Evolutionary conservation across 352 stramenopile species (phyloP), one percentile per base, ranked within the genome.

Genomic region (Globisporangium perplexum): DNA sequence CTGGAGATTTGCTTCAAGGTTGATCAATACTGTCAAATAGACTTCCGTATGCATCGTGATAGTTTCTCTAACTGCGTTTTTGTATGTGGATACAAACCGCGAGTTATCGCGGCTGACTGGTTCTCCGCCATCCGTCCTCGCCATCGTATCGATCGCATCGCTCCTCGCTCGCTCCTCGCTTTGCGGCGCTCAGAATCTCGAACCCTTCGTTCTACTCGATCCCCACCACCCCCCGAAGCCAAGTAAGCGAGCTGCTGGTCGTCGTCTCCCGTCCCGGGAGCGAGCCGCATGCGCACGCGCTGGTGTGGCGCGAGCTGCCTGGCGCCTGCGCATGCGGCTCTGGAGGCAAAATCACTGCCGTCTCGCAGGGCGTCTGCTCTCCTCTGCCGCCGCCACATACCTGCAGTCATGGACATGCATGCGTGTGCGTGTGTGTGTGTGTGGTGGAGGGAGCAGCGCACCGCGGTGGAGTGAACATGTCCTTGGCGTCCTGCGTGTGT

Each of bases 321-420:
- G 56, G 55, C 55, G 60, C 54, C 28, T 59, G 70, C 58, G 55
- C 66, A 68, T 68, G 79, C 66, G 77, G 55, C 79, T 86, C 70
- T 82, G 79, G 70, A 86, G 77, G 76, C 77, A 75, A 69, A 65
- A 53, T 68, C 68, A 65, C 59, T 56, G 51, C 55, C 65, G 51
- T 50, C 57, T 60, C 49, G 57, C 57, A 60, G 46, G 46, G 46
- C 45, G 59, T 55, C 46, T 26, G 47, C 30, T 24, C 49, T 22
- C 17, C n/a, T 51, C 39, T 53, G 3, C 22, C 58, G 50, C n/a
- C 36, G 65, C 48, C n/a, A n/a, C n/a, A n/a, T n/a, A n/a, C n/a
- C n/a, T n/a, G n/a, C n/a, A n/a, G n/a, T n/a, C n/a, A n/a, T n/a
- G n/a, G n/a, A n/a, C n/a, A n/a, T n/a, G n/a, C n/a, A n/a, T n/a